Base-by-base conservation (phyloP, 345 rosid genomes). In the Eucalyptus pauciflora region DNA sequence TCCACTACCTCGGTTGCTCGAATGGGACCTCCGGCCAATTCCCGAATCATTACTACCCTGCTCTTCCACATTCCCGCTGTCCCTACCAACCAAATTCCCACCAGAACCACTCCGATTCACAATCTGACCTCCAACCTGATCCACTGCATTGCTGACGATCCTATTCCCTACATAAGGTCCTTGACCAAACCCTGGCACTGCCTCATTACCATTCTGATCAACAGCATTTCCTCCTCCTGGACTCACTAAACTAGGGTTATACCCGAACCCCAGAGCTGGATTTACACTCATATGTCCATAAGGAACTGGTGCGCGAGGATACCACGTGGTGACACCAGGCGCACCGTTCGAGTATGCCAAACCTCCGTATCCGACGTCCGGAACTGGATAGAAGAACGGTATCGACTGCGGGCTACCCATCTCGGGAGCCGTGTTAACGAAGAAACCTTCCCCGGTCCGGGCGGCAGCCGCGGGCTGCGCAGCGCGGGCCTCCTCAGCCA, bases 401-500 rank as follows among this genome's bases (percentile, higher is more conserved):
- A 92, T 8, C 6, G 96, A 90, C 24, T 92, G 91, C n/a, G 94
- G 90, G 86, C 91, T 92, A 52, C 88, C 64, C 11, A 50, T 88
- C 48, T 93, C 94, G 5, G 60, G 90, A 33, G 91, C 91, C 7
- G 91, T 89, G 48, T 51, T 88, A 71, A 92, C 16, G 29, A 83
- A 90, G 90, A 91, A 90, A 41, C 91, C 92, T 87, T 93, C 95
- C 7, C 87, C 90, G 29, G 89, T 90, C 91, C 93, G 90, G 85
- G 85, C 90, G 4, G 91, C 33, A 22, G 87, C 85, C 12, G 91
- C 46, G 33, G 93, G 90, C 45, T 89, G 92, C 16, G 89, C 91
- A 92, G 92, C 89, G 92, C 90, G 94, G 89, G 95, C 90, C 90
- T 96, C 97, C 85, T 96, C 96, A 4, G 93, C 50, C 14, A 89